Evolutionary conservation across 306 rosid genomes (phyloP).

Genomic region (Spatholobus suberectus): DNA sequence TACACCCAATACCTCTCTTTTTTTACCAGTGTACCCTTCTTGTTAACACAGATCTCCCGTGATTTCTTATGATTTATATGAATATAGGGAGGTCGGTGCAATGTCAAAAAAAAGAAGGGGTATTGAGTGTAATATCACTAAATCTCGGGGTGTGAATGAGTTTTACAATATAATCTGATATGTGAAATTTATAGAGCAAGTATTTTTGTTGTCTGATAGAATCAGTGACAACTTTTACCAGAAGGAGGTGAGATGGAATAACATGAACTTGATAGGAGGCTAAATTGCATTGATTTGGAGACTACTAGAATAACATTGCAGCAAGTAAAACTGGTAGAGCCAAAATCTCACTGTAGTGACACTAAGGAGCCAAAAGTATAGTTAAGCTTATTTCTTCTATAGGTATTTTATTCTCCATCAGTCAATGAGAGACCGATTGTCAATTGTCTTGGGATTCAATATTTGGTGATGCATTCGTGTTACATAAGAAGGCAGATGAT

Average conservation of each 20-base stretch:
- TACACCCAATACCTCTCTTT: not conserved
- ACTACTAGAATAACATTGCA: not conserved
- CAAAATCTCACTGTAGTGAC: not conserved
- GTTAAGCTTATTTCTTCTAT: not conserved
- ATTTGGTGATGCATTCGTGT: constrained; percentile 14
- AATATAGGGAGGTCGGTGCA: not conserved
- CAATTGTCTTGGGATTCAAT: not conserved
- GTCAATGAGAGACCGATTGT: not conserved
- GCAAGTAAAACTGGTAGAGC: not conserved
- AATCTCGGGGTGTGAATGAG: not conserved
- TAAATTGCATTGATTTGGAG: not conserved
- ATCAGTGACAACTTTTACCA: not conserved
- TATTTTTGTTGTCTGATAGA: not conserved
- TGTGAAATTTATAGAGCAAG: not conserved
- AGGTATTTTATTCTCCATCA: not conserved
- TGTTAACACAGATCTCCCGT: not conserved
- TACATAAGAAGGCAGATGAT: not conserved
- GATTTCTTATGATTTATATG: constrained; percentile 2
- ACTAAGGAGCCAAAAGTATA: not conserved
- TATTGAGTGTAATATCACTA: not conserved
- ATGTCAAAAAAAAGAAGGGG: not conserved
- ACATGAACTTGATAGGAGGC: not conserved
- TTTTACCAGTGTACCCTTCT: not conserved
- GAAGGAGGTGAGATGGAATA: not conserved
- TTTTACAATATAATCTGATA: not conserved